phyloP scores from a whole-genome alignment of 164 flowering plant genomes.

The Vitis cinerea region DNA sequence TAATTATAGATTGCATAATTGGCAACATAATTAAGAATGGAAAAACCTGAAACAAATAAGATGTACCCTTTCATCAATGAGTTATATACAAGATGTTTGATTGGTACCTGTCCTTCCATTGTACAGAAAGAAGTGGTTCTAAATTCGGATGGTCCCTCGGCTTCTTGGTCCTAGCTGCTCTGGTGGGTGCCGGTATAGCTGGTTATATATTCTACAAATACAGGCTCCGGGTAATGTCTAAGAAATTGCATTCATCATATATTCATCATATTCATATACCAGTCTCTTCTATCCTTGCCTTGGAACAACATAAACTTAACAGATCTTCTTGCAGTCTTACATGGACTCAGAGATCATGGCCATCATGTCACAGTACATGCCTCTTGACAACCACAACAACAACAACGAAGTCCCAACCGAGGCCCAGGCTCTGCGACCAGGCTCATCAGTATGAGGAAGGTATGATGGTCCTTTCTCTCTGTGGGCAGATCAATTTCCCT shows the following conservation, averaged over 20 bases:
- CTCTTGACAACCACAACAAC: slow-evolving; percentile 56
- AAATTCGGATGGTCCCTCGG: slow-evolving; percentile 54
- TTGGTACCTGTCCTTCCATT: neutral
- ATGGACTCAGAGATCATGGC: slow-evolving; percentile 98
- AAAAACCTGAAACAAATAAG: too few relatives aligned
- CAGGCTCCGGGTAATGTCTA: slow-evolving; percentile 65
- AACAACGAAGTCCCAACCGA: slow-evolving; percentile 33
- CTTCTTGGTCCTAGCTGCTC: slow-evolving; percentile 49
- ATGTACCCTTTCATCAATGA: too few relatives aligned
- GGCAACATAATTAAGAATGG: too few relatives aligned
- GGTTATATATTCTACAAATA: slow-evolving; percentile 92
- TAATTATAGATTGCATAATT: too few relatives aligned
- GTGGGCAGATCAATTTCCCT: neutral
- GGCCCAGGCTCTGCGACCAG: slow-evolving; percentile 52
- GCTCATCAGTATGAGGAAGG: slow-evolving; percentile 36
- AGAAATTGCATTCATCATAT: neutral
- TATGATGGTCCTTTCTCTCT: neutral
- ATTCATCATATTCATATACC: neutral
- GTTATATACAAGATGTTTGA: too few relatives aligned
- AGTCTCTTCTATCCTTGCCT: neutral
- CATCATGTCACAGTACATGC: slow-evolving; percentile 97
- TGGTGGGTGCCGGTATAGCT: slow-evolving; percentile 48
- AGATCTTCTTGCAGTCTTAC: slow-evolving; percentile 57
- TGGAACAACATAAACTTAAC: too few relatives aligned
- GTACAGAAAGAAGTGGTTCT: slow-evolving; percentile 54